Conservation (phyloP, 495 filamentous ascomycete genomes). For the Monascus purpureus region DNA sequence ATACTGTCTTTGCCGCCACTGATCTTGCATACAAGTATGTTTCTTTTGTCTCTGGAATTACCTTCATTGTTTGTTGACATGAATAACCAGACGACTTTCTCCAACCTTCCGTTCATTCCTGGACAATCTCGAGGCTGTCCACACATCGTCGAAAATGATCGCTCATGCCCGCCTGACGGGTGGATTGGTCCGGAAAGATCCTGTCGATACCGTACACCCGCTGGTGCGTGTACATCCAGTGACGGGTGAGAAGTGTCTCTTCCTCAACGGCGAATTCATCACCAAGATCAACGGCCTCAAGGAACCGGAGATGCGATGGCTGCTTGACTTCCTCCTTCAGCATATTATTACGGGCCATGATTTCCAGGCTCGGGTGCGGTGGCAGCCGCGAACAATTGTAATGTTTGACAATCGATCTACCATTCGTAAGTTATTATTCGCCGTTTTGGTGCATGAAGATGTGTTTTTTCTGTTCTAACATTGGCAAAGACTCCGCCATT, state of each 20-base stretch:
- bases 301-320: slow-evolving; percentile 39
- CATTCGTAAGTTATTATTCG: slow-evolving; percentile 30
- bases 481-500: slow-evolving; percentile 34
- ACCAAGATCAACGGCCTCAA: slow-evolving; percentile 62
- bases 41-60: neutral
- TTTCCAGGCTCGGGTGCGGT: slow-evolving; percentile 79
- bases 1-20: slow-evolving; percentile 65
- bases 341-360: slow-evolving; percentile 72
- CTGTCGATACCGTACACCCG: slow-evolving; percentile 56
- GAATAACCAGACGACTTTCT: slow-evolving; percentile 36
- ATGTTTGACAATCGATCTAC: slow-evolving; percentile 65
- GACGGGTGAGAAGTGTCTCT: slow-evolving; percentile 68
- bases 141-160: slow-evolving; percentile 65
- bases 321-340: slow-evolving; percentile 80
- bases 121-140: slow-evolving; percentile 55
- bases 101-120: slow-evolving; percentile 56
- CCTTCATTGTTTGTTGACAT: neutral
- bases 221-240: slow-evolving; percentile 62
- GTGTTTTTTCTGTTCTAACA: slow-evolving; percentile 3
- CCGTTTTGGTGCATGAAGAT: slow-evolving; percentile 1
- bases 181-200: slow-evolving; percentile 54
- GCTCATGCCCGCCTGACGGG: slow-evolving; percentile 46
- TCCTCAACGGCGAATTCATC: slow-evolving; percentile 70
- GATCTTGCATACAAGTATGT: slow-evolving; percentile 57
- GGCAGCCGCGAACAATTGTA: slow-evolving; percentile 70